A percentile compares a stretch with the other conserved stretches of the same genome.
These are phyloP conservation scores for Incumbomyces delicatus DNA, from an alignment of 2,329 filamentous ascomycete genomes.

Conservation along the genomic window DNA sequence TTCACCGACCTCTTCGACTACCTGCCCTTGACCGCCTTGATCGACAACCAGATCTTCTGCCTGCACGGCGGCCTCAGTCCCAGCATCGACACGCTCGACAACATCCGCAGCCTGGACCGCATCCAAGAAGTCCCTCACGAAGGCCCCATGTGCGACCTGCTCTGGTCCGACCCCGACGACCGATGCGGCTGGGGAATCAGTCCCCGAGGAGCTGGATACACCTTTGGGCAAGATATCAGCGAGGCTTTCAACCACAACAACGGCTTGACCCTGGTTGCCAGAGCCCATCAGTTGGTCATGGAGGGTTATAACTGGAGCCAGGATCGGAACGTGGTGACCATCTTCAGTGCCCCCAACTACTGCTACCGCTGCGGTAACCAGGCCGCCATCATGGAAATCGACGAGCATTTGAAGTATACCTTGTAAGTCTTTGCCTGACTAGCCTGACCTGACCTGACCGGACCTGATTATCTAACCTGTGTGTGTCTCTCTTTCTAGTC, in stretches of 20 bases:
- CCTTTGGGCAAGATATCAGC: constrained; percentile 92
- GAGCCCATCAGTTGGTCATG: constrained; percentile 98
- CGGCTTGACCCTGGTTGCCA: constrained; percentile 84
- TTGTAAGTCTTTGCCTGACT: constrained; percentile 59
- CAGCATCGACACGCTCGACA: constrained; percentile 91
- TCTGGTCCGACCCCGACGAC: constrained; percentile 98
- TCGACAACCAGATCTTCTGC: constrained; percentile 99
- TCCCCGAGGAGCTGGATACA: constrained; percentile 87
- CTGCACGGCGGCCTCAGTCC: constrained; percentile 93
- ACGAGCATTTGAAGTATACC: constrained; percentile 98
- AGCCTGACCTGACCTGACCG: no score
- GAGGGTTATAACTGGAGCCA: constrained; percentile 99
- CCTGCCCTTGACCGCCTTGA: constrained; percentile 89
- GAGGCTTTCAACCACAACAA: constrained; percentile 99
- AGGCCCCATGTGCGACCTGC: constrained; percentile 92
- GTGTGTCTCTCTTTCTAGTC: constrained; percentile 51
- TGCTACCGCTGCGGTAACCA: constrained; percentile 99
- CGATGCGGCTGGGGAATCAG: constrained; percentile 93
- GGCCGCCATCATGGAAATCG: constrained; percentile 99
- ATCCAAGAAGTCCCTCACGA: constrained; percentile 98
- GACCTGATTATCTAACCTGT: no score
- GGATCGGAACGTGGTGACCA: constrained; percentile 94
- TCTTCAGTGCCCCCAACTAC: constrained; percentile 88
- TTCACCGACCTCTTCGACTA: constrained; percentile 99
- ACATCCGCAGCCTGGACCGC: constrained; percentile 87